Percentiles rank a stretch among this genome's conserved stretches.
These are phyloP conservation scores for Lodderomyces theae DNA, from an alignment of 1,139 yeast genomes.

Conservation along the genomic window DNA sequence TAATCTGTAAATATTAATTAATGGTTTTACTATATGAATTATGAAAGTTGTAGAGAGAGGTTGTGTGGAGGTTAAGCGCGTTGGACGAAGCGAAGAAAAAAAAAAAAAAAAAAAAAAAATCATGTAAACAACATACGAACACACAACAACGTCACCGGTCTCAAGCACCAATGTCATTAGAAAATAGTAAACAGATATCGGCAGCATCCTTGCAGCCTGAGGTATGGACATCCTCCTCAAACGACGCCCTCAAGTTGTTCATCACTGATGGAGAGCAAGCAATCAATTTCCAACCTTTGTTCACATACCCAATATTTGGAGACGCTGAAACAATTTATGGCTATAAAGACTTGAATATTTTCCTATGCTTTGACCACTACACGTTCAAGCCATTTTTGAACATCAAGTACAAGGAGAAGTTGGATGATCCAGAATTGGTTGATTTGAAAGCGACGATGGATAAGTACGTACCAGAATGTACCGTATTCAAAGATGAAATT, in stretches of 20 bases:
- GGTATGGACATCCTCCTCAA: slow-evolving; percentile 67
- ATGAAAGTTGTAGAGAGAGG: background rate
- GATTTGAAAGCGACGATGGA: slow-evolving; percentile 53
- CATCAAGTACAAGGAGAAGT: slow-evolving; percentile 53
- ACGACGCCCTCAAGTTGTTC: slow-evolving; percentile 55
- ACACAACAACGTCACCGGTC: background rate
- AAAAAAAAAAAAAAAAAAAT: background rate
- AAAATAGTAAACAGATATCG: slow-evolving; percentile 5
- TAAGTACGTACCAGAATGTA: slow-evolving; percentile 59
- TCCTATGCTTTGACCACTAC: slow-evolving; percentile 46
- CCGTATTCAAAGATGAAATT: slow-evolving; percentile 59
- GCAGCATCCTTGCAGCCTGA: slow-evolving; percentile 42
- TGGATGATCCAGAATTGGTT: slow-evolving; percentile 48
- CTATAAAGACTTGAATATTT: slow-evolving; percentile 60
- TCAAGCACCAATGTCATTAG: slow-evolving; percentile 3
- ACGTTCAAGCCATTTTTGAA: slow-evolving; percentile 50
- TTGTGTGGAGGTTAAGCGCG: background rate
- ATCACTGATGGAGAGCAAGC: slow-evolving; percentile 56
- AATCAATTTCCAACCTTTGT: slow-evolving; percentile 60
- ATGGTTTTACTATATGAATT: background rate
- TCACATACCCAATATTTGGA: slow-evolving; percentile 92
- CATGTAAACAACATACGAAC: background rate
- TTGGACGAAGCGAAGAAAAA: background rate
- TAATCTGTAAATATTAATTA: background rate
- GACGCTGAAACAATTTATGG: slow-evolving; percentile 90